Evolutionary conservation across 2,329 filamentous ascomycete species (phyloP), one percentile per base, ranked within the genome.

Genomic region (Trichoderma sp.): DNA sequence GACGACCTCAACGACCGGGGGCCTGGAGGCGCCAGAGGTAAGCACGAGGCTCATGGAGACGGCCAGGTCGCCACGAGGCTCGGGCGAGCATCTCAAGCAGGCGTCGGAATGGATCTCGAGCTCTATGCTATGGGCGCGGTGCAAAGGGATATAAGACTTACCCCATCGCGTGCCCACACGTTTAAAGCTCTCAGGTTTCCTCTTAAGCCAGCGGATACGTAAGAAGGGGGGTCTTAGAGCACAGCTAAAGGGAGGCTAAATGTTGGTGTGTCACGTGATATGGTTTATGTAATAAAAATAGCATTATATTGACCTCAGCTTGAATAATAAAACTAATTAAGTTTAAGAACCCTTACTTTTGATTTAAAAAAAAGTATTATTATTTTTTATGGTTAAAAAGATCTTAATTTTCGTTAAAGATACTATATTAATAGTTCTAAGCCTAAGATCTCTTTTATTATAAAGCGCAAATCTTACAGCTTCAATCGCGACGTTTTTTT

Each of bases 1-100:
- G 6, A 70, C 59, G 32, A 70, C 59, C 24, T 70, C 69, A 10
- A 70, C 59, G 51, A 70, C 59, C 18, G 37, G 16, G 54, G 65
- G 59, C 46, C 69, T 68, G 39, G 66, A 34, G 49, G 49, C 6
- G 26, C 32, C n/a, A 43, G 66, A 59, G 46, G 69, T 70, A 70
- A 70, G 69, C 66, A 58, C 67, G 55, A 66, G 66, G 60, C 66
- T 69, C 66, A 69, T 69, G 16, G 49, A 58, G 59, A 65, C 28
- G 51, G 30, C 55, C 39, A 13, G 49, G 58, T 46, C 56, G 61
- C 68, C 46, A 46, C 28, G 10, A 52, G 43, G n/a, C 37, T 37
- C 64, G 60, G 43, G 55, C 24, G 34, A 46, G 59, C 60, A 54
- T 69, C 59, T 59, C 60, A 54, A 60, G 60, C 60, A 55, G n/a